phyloP scores from a whole-genome alignment of 495 filamentous ascomycete species.

The Penicillium samsonianum region DNA sequence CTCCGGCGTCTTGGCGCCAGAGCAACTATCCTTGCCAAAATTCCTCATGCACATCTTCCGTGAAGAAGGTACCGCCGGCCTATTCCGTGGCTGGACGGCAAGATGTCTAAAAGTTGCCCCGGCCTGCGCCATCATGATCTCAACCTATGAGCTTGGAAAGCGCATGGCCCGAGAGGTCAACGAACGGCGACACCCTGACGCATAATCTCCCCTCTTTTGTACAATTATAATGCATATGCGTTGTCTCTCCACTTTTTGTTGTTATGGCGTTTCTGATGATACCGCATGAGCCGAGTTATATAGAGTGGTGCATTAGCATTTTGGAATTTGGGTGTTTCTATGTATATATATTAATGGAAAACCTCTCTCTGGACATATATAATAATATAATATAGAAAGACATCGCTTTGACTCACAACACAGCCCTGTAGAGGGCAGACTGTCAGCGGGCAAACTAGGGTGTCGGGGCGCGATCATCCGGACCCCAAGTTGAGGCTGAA shows the following conservation, averaged over 20 bases:
- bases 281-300: conserved; percentile 30
- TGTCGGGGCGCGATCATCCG: conserved; percentile 48
- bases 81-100: conserved; percentile 90
- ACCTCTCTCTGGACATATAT: background rate
- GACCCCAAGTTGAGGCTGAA: conserved; percentile 63
- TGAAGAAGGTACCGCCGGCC: conserved; percentile 74
- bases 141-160: conserved; percentile 94
- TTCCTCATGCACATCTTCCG: conserved; percentile 87
- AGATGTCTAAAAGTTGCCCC: conserved; percentile 93
- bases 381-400: background rate
- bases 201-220: conserved; percentile 18
- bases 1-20: conserved; percentile 53
- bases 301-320: conserved; percentile 31
- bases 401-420: conserved; percentile 3
- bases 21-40: conserved; percentile 71
- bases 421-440: background rate
- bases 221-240: conserved; percentile 34
- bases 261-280: conserved; percentile 31
- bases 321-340: conserved; percentile 5
- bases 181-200: conserved; percentile 52
- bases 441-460: conserved; percentile 22
- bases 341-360: conserved; percentile 11
- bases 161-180: conserved; percentile 79
- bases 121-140: conserved; percentile 99
- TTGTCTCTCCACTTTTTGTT: conserved; percentile 19